Base-by-base conservation (phyloP, 2,329 filamentous ascomycete genomes). In the Aspergillus pseudonomiae region DNA sequence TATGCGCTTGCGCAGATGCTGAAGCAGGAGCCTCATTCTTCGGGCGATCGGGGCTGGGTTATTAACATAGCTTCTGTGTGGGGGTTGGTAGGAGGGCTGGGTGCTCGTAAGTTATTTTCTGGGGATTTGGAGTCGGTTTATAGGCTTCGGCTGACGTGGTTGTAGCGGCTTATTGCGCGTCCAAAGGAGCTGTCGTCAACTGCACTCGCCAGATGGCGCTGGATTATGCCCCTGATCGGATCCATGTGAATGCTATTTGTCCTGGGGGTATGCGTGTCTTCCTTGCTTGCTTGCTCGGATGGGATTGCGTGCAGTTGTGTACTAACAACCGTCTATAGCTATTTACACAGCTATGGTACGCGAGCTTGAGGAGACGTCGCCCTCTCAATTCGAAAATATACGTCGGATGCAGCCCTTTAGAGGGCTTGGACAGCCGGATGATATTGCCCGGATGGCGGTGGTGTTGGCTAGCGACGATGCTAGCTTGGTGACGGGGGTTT, bases 221-320 rank as follows among this genome's bases (percentile, higher is more conserved):
- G 41, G 85, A 87, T 46, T 85, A 84, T 65, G 84, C 81, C 0
- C 70, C 71, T 0, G 70, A 81, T 12, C 73, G 78, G 0, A 84
- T 87, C 34, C 84, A 86, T 64, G 79, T 81, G 39, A 86, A 86
- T 67, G 83, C 83, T 0, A 77, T 87, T 6, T 85, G 83, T 59
- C 85, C 85, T 5, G 85, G 85, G 6, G 86, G 71, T 70, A 52
- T 57, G 71, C 64, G 10, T 10, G 3, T 16, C 14, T 34, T 34
- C 11, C 32, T 34, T 34, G 4, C 10, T 1, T 14, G 48, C 10
- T 14, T 32, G 10, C 14, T 14, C 11, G 0, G 26, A n/a, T 26
- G 45, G 4, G 6, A 6, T 19, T n/a, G 24, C 11, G n/a, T 14
- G 21, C 11, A 3, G 10, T 24, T 14, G 19, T 5, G 16, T 30